phyloP scores from a whole-genome alignment of 2,329 filamentous ascomycete genomes.

The Penicillium freii region DNA sequence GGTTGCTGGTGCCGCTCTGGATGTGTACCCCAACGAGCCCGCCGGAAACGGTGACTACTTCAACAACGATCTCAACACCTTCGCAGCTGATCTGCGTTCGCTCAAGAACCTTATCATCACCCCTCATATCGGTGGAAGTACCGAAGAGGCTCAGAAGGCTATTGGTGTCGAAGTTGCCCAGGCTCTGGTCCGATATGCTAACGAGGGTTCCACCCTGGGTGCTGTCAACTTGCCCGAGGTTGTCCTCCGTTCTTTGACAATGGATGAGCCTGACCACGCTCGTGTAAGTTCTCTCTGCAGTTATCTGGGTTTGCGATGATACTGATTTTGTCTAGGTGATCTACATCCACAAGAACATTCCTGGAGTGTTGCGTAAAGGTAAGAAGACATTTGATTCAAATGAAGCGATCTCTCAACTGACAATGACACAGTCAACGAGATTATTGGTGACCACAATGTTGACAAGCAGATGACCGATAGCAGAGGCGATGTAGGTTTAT shows the following conservation, averaged over 20 bases:
- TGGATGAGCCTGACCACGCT: constrained; percentile 84
- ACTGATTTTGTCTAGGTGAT: constrained; percentile 59
- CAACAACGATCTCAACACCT: constrained; percentile 75
- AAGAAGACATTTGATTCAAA: constrained; percentile 10
- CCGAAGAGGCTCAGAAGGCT: constrained; percentile 93
- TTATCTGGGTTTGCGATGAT: background rate
- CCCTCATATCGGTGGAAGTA: constrained; percentile 95
- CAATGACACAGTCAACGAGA: constrained; percentile 72
- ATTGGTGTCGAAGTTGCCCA: constrained; percentile 92
- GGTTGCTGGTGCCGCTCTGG: constrained; percentile 89
- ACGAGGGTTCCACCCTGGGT: constrained; percentile 85
- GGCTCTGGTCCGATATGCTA: constrained; percentile 88
- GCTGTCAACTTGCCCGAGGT: constrained; percentile 98
- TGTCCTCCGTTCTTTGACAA: constrained; percentile 79
- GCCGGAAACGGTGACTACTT: constrained; percentile 95
- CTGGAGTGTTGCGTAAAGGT: constrained; percentile 86
- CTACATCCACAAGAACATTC: constrained; percentile 95
- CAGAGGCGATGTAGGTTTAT: constrained; percentile 70
- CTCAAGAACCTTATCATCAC: constrained; percentile 93
- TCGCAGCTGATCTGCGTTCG: constrained; percentile 78
- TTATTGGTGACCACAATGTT: constrained; percentile 92
- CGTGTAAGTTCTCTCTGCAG: constrained; percentile 55
- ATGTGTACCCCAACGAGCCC: constrained; percentile 93
- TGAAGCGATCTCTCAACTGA: background rate
- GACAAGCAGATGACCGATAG: constrained; percentile 99